Conservation (phyloP, 2,329 filamentous ascomycete genomes). For the Neonectria coccinea region DNA sequence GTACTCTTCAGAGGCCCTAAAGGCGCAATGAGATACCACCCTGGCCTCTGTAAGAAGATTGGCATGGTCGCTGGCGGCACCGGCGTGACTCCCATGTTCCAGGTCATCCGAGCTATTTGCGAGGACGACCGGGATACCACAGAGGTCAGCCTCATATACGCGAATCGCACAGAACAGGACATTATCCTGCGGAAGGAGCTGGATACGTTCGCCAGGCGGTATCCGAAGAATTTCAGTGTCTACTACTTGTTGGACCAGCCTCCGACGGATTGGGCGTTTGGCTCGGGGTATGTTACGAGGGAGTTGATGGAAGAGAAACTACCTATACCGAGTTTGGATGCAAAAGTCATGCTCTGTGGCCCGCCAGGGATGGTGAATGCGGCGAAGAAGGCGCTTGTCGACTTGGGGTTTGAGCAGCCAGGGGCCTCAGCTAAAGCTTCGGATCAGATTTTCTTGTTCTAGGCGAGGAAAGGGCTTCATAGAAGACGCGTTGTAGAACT, state of each 20-base stretch:
- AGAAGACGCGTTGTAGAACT: no score
- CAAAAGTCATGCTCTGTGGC: slow-evolving; percentile 70
- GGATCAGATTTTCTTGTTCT: slow-evolving; percentile 69
- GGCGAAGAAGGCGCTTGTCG: slow-evolving; percentile 62
- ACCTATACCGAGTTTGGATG: slow-evolving; percentile 57
- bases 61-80: slow-evolving; percentile 66
- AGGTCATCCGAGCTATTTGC: slow-evolving; percentile 72
- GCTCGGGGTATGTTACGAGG: slow-evolving; percentile 63
- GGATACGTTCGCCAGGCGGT: slow-evolving; percentile 62
- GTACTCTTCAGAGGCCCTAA: slow-evolving; percentile 67
- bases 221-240: slow-evolving; percentile 66
- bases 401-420: slow-evolving; percentile 64
- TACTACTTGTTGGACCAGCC: slow-evolving; percentile 66
- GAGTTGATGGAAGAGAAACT: slow-evolving; percentile 62
- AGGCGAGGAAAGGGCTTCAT: slow-evolving; percentile 18
- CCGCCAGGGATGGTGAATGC: slow-evolving; percentile 71
- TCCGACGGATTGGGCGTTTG: slow-evolving; percentile 59
- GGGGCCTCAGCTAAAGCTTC: slow-evolving; percentile 62
- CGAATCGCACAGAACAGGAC: slow-evolving; percentile 68
- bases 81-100: slow-evolving; percentile 54
- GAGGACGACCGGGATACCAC: slow-evolving; percentile 70
- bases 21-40: slow-evolving; percentile 65
- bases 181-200: slow-evolving; percentile 69
- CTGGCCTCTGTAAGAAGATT: slow-evolving; percentile 56
- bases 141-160: slow-evolving; percentile 68